Evolutionary conservation across 139 green algal genomes (phyloP).

Genomic region (Chlorella sp.): DNA sequence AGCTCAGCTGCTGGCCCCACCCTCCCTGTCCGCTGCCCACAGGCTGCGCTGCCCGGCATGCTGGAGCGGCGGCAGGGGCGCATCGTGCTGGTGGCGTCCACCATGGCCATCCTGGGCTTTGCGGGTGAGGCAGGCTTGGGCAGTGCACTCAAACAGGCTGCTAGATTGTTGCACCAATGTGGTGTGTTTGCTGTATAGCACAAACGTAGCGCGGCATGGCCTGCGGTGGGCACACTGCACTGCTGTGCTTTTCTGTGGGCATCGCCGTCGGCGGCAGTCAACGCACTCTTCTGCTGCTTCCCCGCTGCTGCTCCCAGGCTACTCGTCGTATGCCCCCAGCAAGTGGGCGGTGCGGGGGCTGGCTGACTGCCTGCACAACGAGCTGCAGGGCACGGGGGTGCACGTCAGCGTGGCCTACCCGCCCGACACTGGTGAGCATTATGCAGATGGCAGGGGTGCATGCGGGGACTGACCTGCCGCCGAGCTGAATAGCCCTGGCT

Average conservation of each 20-base stretch:
- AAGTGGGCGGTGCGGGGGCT: conserved; percentile 90
- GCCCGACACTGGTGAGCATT: conserved; percentile 70
- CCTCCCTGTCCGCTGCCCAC: not conserved
- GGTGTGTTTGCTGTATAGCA: no score
- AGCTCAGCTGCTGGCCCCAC: no score
- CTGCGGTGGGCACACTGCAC: no score
- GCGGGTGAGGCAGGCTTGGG: conserved; percentile 30
- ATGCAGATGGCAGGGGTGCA: no score
- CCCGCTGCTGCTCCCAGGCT: conserved; percentile 57
- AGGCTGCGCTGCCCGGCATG: conserved; percentile 77
- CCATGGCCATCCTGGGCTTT: conserved; percentile 62
- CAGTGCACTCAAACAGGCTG: no score
- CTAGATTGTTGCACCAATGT: no score
- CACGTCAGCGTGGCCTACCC: conserved; percentile 78
- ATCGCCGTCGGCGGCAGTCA: no score
- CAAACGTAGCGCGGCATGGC: no score
- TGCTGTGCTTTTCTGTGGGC: no score
- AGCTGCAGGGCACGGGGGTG: conserved; percentile 77
- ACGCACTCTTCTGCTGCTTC: not conserved
- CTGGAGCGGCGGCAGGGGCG: conserved; percentile 67
- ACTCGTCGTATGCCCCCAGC: conserved; percentile 76
- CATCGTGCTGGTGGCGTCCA: conserved; percentile 70
- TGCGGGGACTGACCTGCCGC: no score
- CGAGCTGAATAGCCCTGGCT: no score
- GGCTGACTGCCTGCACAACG: conserved; percentile 84